Percentiles rank a stretch among this genome's conserved stretches.
Conservation (phyloP, 805 yeast genomes). For the Starmera quercuum region DNA sequence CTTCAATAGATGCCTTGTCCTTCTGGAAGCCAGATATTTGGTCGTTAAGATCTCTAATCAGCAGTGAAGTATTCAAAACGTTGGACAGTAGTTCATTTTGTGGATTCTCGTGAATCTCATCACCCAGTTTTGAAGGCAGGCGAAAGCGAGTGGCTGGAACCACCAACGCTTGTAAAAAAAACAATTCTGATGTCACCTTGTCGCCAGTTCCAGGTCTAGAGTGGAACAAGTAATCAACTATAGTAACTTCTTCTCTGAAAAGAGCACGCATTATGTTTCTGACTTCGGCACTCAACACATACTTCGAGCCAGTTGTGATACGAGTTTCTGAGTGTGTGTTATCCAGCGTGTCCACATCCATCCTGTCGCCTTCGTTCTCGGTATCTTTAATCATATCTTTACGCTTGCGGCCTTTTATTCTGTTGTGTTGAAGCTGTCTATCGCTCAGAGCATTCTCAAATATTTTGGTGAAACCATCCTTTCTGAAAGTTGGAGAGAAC, state of each 20-base stretch:
- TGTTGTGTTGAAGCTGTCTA: constrained; percentile 73
- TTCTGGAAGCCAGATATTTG: constrained; percentile 59
- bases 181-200: constrained; percentile 63
- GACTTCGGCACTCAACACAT: constrained; percentile 82
- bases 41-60: constrained; percentile 85
- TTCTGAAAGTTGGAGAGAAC: constrained; percentile 90
- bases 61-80: constrained; percentile 68
- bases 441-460: constrained; percentile 83
- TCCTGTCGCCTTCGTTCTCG: constrained; percentile 22
- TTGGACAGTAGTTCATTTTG: constrained; percentile 84
- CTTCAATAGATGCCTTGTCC: constrained; percentile 55
- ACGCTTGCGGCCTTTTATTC: constrained; percentile 71
- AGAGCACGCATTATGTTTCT: constrained; percentile 69
- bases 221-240: constrained; percentile 71
- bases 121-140: constrained; percentile 94
- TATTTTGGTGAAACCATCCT: constrained; percentile 89
- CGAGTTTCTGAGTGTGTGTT: constrained; percentile 3
- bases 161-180: constrained; percentile 79
- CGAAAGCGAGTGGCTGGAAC: constrained; percentile 98
- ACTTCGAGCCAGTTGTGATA: constrained; percentile 68
- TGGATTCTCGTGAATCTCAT: constrained; percentile 88
- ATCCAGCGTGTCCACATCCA: constrained; percentile 21
- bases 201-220: constrained; percentile 57
- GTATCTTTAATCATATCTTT: constrained; percentile 53
- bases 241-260: constrained; percentile 62